Percentiles rank a stretch among this genome's conserved stretches.
Conservation (phyloP, 2,329 filamentous ascomycete species). For the Pseudogymnoascus sp. region DNA sequence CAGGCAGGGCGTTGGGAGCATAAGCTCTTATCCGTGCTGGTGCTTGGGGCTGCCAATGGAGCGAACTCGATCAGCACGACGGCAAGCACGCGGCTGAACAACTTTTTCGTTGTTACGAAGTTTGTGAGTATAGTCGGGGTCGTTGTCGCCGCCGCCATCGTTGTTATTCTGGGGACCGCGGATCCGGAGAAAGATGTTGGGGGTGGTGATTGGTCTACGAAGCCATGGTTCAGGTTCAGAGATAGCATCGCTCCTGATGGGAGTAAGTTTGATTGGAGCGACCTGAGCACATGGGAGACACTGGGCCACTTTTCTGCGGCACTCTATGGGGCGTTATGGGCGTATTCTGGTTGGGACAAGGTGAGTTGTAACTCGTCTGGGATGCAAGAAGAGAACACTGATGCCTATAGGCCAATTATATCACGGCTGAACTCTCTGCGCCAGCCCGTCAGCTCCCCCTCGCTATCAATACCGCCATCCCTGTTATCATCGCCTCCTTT, state of each 20-base stretch:
- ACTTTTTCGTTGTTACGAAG: constrained; percentile 47
- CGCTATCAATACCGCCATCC: constrained; percentile 53
- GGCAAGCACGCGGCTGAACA: constrained; percentile 46
- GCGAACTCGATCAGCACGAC: constrained; percentile 50
- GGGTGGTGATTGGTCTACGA: constrained; percentile 43
- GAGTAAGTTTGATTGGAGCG: constrained; percentile 39
- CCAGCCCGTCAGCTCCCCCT: constrained; percentile 48
- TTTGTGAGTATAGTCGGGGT: constrained; percentile 42
- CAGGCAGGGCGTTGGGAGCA: constrained; percentile 35
- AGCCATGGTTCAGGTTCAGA: constrained; percentile 47
- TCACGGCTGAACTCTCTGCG: constrained; percentile 43
- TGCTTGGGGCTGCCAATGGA: constrained; percentile 39
- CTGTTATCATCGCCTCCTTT: constrained; percentile 52
- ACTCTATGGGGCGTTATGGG: constrained; percentile 55
- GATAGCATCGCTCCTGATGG: constrained; percentile 44
- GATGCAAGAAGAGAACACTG: constrained; percentile 6
- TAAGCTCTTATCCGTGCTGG: constrained; percentile 43
- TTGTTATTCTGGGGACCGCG: constrained; percentile 35
- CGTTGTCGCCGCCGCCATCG: constrained; percentile 41
- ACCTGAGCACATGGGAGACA: constrained; percentile 46
- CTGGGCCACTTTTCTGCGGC: constrained; percentile 53
- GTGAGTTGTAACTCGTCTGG: constrained; percentile 30
- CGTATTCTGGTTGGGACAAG: constrained; percentile 60
- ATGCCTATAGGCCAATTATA: constrained; percentile 42
- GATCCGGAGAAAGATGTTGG: constrained; percentile 33